Evolutionary conservation across 169 alveolate species (phyloP).

Genomic region (Cryptosporidium parvum): DNA sequence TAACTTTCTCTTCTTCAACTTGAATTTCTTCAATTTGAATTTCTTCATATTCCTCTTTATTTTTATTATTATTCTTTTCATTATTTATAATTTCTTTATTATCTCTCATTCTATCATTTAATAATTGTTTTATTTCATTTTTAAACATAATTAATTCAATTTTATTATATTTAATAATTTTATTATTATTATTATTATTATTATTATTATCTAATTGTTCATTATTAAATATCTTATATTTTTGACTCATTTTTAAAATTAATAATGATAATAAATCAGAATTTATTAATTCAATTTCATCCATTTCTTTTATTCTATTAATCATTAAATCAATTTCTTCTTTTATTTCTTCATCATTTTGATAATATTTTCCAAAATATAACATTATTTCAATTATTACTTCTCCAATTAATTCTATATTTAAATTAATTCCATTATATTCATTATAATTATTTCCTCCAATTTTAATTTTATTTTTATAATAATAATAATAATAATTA

Average conservation of each 20-base stretch:
- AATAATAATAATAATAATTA: too few species aligned
- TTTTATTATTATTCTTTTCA: neutral
- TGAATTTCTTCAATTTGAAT: neutral
- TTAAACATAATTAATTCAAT: neutral
- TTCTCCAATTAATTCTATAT: constrained; percentile 1
- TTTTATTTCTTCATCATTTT: neutral
- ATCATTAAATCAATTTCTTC: neutral
- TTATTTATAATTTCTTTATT: neutral
- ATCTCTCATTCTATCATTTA: neutral
- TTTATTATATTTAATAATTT: neutral
- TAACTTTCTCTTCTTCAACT: neutral
- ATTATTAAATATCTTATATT: too few species aligned
- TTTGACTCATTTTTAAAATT: neutral
- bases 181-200: too few species aligned
- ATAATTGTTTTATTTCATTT: neutral
- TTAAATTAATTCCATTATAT: constrained; percentile 1
- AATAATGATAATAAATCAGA: neutral
- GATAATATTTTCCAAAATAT: neutral
- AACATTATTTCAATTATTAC: constrained; percentile 10
- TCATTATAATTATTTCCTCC: neutral
- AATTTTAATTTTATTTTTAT: neutral
- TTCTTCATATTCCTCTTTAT: neutral
- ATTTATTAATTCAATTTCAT: neutral
- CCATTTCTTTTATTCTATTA: neutral
- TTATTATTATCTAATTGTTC: neutral